These are phyloP conservation scores for Phoma sp. DNA, from an alignment of 2,329 filamentous ascomycete species.

Conservation along the genomic window DNA sequence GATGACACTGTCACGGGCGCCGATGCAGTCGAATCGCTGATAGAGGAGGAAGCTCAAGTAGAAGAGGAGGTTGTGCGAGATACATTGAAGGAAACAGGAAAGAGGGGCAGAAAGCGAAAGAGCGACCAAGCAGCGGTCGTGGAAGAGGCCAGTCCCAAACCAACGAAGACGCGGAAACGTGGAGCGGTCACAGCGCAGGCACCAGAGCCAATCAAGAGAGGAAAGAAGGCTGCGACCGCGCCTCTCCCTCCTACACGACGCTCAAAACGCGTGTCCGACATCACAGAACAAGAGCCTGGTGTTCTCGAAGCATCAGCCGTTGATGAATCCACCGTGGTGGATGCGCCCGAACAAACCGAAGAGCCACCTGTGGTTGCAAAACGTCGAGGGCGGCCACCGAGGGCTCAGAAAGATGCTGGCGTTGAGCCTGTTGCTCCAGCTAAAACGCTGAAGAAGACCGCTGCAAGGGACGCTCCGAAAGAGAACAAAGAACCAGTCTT, in stretches of 20 bases:
- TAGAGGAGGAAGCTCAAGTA: slow-evolving; percentile 28
- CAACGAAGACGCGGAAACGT: slow-evolving; percentile 30
- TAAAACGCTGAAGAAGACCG: slow-evolving; percentile 12
- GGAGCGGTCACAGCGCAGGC: slow-evolving; percentile 18
- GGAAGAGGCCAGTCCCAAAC: slow-evolving; percentile 24
- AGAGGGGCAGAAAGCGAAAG: slow-evolving; percentile 41
- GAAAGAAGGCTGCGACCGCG: slow-evolving; percentile 28
- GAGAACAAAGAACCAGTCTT: slow-evolving; percentile 29
- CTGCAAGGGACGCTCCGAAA: slow-evolving; percentile 9
- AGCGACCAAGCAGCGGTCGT: slow-evolving; percentile 30
- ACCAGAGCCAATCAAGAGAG: slow-evolving; percentile 25
- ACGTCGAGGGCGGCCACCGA: slow-evolving; percentile 37
- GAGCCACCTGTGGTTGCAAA: slow-evolving; percentile 30
- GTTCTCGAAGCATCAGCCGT: slow-evolving; percentile 32
- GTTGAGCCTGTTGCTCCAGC: slow-evolving; percentile 18
- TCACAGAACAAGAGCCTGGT: slow-evolving; percentile 39
- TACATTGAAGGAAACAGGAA: slow-evolving; percentile 33
- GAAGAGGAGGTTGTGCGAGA: slow-evolving; percentile 37
- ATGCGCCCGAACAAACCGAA: slow-evolving; percentile 34
- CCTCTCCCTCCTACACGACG: slow-evolving; percentile 28
- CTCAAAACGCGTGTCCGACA: slow-evolving; percentile 39
- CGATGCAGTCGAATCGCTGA: slow-evolving; percentile 13
- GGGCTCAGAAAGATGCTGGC: slow-evolving; percentile 22
- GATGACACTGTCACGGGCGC: slow-evolving; percentile 36
- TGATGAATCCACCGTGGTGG: slow-evolving; percentile 6